These are phyloP conservation scores for Chlamydomonas reinhardtii DNA, from an alignment of 163 green algal species.

Conservation along the genomic window DNA sequence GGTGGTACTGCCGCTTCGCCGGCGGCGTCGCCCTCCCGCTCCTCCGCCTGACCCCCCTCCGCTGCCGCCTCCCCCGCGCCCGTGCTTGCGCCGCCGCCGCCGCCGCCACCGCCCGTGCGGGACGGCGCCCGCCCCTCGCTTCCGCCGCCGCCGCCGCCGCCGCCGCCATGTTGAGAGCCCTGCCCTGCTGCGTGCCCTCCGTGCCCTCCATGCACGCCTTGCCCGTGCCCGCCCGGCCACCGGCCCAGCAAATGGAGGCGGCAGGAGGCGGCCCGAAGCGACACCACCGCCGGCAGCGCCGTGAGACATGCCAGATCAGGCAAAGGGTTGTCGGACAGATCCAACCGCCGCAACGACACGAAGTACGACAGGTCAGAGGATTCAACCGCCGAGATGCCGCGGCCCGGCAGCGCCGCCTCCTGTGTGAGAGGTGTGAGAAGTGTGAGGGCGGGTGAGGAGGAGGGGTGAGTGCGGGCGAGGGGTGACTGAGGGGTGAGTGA, in stretches of 20 bases:
- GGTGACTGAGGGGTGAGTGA: no score
- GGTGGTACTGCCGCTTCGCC: no score
- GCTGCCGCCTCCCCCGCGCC: no score
- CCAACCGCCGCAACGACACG: conserved; percentile 49
- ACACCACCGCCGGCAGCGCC: conserved; percentile 36
- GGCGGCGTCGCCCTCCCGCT: no score
- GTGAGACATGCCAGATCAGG: conserved; percentile 50
- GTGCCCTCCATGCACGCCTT: neutral
- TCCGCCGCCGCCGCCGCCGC: neutral
- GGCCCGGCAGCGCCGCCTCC: neutral
- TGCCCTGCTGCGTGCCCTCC: no score
- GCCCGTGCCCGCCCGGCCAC: neutral
- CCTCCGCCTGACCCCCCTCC: no score
- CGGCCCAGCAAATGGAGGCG: conserved; percentile 3
- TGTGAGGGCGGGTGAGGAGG: no score
- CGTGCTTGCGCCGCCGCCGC: no score
- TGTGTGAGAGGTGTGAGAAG: no score
- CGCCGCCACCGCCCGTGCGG: no score
- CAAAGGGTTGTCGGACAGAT: conserved; percentile 65
- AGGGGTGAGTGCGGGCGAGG: no score
- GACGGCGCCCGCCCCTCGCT: neutral
- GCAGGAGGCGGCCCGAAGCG: conserved; percentile 38
- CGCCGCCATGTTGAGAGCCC: no score
- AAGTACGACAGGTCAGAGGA: conserved; percentile 58
- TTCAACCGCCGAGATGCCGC: conserved; percentile 47